A percentile compares a stretch with the other conserved stretches of the same genome.
Evolutionary conservation across 768 basidiomycete species (phyloP).

Genomic region (Phylloporus sp.): DNA sequence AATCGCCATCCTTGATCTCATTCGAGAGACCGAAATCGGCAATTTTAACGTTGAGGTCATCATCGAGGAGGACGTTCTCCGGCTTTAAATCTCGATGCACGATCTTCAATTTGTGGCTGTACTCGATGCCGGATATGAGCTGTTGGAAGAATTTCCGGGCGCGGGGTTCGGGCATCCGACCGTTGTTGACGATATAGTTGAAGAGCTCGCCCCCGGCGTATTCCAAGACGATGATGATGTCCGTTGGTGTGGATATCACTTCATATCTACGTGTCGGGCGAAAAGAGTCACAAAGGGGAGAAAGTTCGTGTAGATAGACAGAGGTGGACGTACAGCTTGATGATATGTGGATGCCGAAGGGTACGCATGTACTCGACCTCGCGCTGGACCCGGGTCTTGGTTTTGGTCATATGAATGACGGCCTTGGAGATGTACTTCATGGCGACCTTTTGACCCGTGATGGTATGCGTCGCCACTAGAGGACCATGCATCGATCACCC

Average conservation of each 20-base stretch:
- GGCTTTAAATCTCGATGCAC: conserved; percentile 98
- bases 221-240: conserved; percentile 98
- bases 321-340: conserved; percentile 72
- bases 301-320: conserved; percentile 1
- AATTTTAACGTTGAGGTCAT: conserved; percentile 89
- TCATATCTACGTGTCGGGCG: conserved; percentile 52
- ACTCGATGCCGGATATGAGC: conserved; percentile 95
- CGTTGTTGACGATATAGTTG: conserved; percentile 95
- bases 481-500: no score
- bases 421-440: conserved; percentile 98
- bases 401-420: conserved; percentile 86
- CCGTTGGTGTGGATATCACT: conserved; percentile 87
- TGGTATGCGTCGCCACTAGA: conserved; percentile 88
- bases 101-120: conserved; percentile 93
- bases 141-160: conserved; percentile 97
- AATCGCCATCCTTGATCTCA: conserved; percentile 94
- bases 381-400: conserved; percentile 85
- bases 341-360: conserved; percentile 92
- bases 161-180: conserved; percentile 81
- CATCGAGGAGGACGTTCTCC: conserved; percentile 87
- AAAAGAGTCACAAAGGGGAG: conserved; percentile 4
- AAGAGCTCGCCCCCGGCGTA: conserved; percentile 96
- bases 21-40: conserved; percentile 98
- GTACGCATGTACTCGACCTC: conserved; percentile 97
- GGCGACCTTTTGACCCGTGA: conserved; percentile 93